phyloP scores from a whole-genome alignment of 257 asterid genomes.

The Leonotis leonurus region DNA sequence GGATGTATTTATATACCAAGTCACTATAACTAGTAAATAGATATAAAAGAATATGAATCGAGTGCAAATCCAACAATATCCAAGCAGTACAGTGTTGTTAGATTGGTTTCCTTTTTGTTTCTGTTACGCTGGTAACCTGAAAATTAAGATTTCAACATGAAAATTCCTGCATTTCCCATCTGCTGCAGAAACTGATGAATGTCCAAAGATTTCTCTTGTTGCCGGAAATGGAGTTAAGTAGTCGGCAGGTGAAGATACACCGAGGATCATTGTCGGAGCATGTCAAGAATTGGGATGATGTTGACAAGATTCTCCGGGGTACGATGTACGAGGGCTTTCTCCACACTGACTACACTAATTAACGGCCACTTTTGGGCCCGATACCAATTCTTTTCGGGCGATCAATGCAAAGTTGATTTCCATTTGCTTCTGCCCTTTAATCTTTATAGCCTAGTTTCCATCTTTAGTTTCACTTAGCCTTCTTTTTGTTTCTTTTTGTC shows the following conservation, averaged over 20 bases:
- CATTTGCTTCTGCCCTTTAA: background rate
- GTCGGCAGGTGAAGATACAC: slow-evolving; percentile 94
- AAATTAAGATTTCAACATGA: too few species aligned
- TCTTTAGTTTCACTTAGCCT: background rate
- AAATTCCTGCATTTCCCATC: background rate
- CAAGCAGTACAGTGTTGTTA: too few species aligned
- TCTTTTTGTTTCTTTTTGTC: background rate
- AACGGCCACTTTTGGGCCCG: slow-evolving; percentile 1
- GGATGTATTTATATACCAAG: too few species aligned
- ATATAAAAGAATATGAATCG: too few species aligned
- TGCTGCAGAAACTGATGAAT: slow-evolving; percentile 61
- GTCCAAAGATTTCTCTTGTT: slow-evolving; percentile 63
- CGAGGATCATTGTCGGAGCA: slow-evolving; percentile 62
- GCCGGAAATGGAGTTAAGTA: slow-evolving; percentile 53
- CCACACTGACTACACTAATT: slow-evolving; percentile 40
- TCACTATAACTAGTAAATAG: too few species aligned
- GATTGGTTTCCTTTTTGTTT: too few species aligned
- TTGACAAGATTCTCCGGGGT: slow-evolving; percentile 53
- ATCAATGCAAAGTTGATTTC: slow-evolving; percentile 27
- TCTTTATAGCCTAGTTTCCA: background rate
- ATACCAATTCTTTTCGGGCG: background rate
- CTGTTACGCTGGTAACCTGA: too few species aligned
- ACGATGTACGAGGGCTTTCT: slow-evolving; percentile 70
- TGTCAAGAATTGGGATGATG: slow-evolving; percentile 75
- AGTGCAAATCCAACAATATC: too few species aligned